Percentiles rank a stretch among this genome's conserved stretches.
Conservation (phyloP, 768 basidiomycete genomes). For the Xerocomellus intermedius region DNA sequence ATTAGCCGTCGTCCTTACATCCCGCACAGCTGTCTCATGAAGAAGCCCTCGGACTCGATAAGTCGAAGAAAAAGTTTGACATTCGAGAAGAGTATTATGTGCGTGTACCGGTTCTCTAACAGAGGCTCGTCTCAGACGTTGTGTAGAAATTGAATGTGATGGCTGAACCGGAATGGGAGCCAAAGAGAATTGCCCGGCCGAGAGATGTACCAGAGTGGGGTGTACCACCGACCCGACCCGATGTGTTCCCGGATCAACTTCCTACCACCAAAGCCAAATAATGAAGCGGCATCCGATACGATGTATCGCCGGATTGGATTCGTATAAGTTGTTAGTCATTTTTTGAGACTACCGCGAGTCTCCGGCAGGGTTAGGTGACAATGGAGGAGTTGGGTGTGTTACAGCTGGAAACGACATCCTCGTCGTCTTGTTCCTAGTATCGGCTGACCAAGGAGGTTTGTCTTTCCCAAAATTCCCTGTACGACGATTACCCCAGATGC, state of each 20-base stretch:
- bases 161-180: slow-evolving; percentile 79
- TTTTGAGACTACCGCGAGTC: background rate
- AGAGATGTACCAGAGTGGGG: slow-evolving; percentile 95
- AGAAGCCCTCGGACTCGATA: slow-evolving; percentile 72
- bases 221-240: slow-evolving; percentile 56
- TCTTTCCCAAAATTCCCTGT: background rate
- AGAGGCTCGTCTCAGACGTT: background rate
- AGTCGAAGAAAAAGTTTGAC: slow-evolving; percentile 78
- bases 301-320: background rate
- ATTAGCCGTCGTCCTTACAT: background rate
- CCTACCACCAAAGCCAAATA: background rate
- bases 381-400: background rate
- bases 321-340: background rate
- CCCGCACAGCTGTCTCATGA: slow-evolving; percentile 62
- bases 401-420: too few relatives aligned
- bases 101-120: slow-evolving; percentile 35
- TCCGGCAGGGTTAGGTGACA: background rate
- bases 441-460: background rate
- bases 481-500: background rate
- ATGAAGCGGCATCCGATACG: background rate
- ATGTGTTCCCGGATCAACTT: slow-evolving; percentile 26
- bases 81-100: slow-evolving; percentile 96
- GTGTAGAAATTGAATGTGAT: slow-evolving; percentile 58
- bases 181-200: slow-evolving; percentile 78
- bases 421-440: background rate